Conservation (phyloP, 352 stramenopile species). For the Pythium rishiriense region DNA sequence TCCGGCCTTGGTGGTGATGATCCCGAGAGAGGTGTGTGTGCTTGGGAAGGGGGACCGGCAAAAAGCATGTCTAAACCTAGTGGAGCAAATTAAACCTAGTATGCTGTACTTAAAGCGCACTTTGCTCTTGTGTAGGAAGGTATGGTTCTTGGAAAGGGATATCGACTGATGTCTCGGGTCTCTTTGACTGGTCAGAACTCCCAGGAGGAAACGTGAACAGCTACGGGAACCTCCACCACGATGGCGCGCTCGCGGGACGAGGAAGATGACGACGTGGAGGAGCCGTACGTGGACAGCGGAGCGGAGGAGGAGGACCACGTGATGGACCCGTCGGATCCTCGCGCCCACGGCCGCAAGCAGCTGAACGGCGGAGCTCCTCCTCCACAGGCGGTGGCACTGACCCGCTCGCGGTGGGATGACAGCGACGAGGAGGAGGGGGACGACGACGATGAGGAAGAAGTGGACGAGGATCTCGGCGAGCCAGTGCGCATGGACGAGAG, state of each 20-base stretch:
- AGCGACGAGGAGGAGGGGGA: conserved; percentile 32
- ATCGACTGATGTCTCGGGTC: background rate
- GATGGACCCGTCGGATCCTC: conserved; percentile 80
- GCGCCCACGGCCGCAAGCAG: conserved; percentile 45
- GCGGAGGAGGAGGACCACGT: conserved; percentile 41
- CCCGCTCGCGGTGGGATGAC: conserved; percentile 58
- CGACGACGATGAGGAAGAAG: conserved; percentile 14
- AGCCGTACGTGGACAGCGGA: conserved; percentile 35
- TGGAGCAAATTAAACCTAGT: conserved; percentile 13
- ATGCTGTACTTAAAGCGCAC: background rate
- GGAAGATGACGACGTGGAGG: conserved; percentile 8
- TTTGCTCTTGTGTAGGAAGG: conserved; percentile 13
- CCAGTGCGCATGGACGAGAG: conserved; percentile 26
- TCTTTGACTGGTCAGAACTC: conserved; percentile 11
- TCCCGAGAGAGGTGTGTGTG: too few relatives aligned
- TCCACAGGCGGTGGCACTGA: background rate
- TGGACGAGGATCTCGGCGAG: conserved; percentile 43
- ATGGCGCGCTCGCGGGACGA: background rate
- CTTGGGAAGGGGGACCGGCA: too few relatives aligned
- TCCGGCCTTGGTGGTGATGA: too few relatives aligned
- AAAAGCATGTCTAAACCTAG: too few relatives aligned
- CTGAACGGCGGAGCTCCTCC: conserved; percentile 14
- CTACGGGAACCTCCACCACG: background rate
- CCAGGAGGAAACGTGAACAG: background rate
- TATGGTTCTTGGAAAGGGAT: conserved; percentile 12